Conservation (phyloP, 345 rosid genomes). For the Gossypioides kirkii region DNA sequence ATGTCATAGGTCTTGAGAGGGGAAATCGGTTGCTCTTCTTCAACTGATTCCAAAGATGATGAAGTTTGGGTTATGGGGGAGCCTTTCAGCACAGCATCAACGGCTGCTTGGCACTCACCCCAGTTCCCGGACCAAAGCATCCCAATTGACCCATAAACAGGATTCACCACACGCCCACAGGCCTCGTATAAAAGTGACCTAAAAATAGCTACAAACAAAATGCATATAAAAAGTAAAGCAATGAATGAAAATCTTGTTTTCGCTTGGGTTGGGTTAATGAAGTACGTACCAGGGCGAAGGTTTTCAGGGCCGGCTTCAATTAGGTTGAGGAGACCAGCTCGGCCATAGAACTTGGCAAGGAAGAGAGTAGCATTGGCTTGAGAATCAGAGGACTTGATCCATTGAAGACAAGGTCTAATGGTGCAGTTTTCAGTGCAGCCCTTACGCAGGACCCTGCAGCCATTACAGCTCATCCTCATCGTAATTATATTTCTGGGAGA, state of each 20-base stretch:
- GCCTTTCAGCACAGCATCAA: conserved; percentile 44
- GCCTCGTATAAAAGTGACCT: conserved; percentile 64
- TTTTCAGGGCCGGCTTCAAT: conserved; percentile 42
- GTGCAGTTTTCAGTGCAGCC: conserved; percentile 45
- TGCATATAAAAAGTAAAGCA: background rate
- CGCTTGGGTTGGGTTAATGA: background rate
- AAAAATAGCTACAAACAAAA: conserved; percentile 39
- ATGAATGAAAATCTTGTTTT: background rate
- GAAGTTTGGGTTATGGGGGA: conserved; percentile 19
- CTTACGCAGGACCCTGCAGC: conserved; percentile 46
- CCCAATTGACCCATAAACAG: conserved; percentile 55
- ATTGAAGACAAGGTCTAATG: conserved; percentile 47
- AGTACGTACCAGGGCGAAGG: conserved; percentile 41
- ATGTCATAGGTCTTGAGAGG: conserved; percentile 37
- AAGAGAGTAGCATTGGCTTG: conserved; percentile 53
- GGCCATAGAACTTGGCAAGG: conserved; percentile 54
- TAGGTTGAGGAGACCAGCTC: conserved; percentile 50
- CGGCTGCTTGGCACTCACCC: conserved; percentile 53
- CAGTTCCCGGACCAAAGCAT: conserved; percentile 57
- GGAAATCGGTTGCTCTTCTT: conserved; percentile 15
- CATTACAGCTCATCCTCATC: conserved; percentile 50
- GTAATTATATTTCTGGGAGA: background rate
- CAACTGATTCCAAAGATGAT: conserved; percentile 1
- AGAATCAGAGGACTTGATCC: conserved; percentile 44
- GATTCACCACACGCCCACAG: conserved; percentile 58